Base-by-base conservation (phyloP, 2,329 filamentous ascomycete genomes). In the Pseudohalonectria lignicola region DNA sequence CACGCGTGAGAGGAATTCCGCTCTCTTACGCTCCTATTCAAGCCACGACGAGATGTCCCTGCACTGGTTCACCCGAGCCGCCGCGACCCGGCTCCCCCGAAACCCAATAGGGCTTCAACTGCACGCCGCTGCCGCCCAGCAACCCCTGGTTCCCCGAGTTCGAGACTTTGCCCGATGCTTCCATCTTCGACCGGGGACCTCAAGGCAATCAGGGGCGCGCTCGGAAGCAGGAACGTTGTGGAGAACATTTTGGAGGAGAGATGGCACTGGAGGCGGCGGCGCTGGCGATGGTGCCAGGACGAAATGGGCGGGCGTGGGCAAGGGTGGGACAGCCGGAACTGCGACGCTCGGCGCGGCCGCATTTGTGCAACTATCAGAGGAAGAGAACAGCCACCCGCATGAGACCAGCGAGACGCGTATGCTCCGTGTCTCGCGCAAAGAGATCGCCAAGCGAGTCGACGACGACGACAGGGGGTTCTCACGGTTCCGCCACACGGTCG, bases 391-490 rank as follows among this genome's bases (percentile, higher is more conserved):
- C 15, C 7, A 12, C 23, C 12, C 12, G 23, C 7, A 12, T 12
- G 55, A 82, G 52, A 94, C 88, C 3, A 75, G 76, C 19, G 88
- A 95, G 61, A 74, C 74, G 59, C 82, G 86, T 46, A 95, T 95
- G 90, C 72, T 95, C 12, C 76, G 87, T 55, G 76, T 71, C 3
- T 95, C 88, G 28, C 69, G 84, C 31, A 65, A 78, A 39, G 90
- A 95, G 62, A 75, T 94, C 26, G 68, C 69, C 40, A 85, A 84
- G 50, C 70, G 71, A 26, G 71, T 88, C 1, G 67, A 74, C 1
- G 68, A 79, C 5, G 66, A 79, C 41, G 68, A 81, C 21, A 65
- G 64, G 29, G 76, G 79, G 1, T 54, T 86, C 12, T 63, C 61
- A 12, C 71, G 74, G 35, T 50, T 79, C 6, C 61, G 71, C 34